These are phyloP conservation scores for Suhomyces wounanorum DNA, from an alignment of 1,139 yeast genomes.

Conservation along the genomic window DNA sequence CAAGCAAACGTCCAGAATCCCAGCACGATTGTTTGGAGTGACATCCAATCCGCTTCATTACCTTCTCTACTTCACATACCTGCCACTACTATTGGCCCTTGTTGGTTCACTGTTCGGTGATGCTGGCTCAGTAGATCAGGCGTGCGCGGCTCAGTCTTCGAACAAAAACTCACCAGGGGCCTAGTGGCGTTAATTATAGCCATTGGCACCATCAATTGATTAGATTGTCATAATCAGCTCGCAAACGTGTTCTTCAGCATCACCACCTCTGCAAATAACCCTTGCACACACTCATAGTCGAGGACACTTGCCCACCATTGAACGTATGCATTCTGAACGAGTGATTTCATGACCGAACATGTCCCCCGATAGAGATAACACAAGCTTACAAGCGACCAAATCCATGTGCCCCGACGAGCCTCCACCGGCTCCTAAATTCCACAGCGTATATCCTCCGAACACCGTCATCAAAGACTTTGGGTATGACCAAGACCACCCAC, in stretches of 20 bases:
- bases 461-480: constrained; percentile 76
- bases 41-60: neutral
- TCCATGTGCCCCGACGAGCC: constrained; percentile 2
- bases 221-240: neutral
- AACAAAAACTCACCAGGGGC: constrained; percentile 5
- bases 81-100: neutral
- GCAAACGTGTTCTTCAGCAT: neutral
- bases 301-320: neutral
- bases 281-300: neutral
- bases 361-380: constrained; percentile 4
- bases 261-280: neutral
- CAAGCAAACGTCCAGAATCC: neutral
- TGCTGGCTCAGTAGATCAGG: constrained; percentile 3
- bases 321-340: constrained; percentile 3
- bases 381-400: neutral
- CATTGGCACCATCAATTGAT: neutral
- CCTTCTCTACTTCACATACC: neutral
- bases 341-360: constrained; percentile 5
- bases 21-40: neutral
- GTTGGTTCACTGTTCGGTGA: neutral
- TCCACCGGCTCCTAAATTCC: constrained; percentile 5
- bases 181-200: constrained; percentile 2
- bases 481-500: constrained; percentile 64
- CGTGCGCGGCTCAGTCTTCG: constrained; percentile 6
- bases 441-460: constrained; percentile 24